Percentiles rank a stretch among this genome's conserved stretches.
Evolutionary conservation across 2,329 filamentous ascomycete genomes (phyloP).

Genomic region (Pestalotiopsis sp.): DNA sequence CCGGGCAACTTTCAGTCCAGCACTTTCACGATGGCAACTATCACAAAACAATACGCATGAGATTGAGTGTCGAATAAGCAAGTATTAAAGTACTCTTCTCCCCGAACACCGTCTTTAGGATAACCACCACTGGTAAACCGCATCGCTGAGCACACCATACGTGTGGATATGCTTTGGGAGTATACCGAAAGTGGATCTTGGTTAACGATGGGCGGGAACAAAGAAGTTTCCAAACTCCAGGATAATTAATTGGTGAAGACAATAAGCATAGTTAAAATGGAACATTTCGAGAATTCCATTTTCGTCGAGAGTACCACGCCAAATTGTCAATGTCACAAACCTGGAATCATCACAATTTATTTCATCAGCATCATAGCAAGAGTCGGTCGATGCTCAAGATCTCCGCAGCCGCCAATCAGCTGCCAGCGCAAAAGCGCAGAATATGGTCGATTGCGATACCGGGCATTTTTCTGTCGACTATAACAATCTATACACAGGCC

Average conservation of each 20-base stretch:
- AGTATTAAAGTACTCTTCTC: too few species aligned
- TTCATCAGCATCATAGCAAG: neutral
- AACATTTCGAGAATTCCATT: neutral
- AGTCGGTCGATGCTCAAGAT: neutral
- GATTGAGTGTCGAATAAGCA: too few species aligned
- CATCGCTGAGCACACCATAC: neutral
- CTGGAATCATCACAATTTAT: neutral
- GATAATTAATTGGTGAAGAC: neutral
- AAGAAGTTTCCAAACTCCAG: neutral
- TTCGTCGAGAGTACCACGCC: neutral
- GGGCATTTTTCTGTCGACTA: neutral
- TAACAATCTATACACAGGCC: neutral
- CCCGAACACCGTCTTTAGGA: too few species aligned
- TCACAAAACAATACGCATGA: too few species aligned
- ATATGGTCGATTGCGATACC: neutral
- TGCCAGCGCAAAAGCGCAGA: neutral
- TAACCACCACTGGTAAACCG: too few species aligned
- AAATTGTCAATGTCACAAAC: neutral
- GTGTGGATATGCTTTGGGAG: neutral
- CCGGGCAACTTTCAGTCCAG: too few species aligned
- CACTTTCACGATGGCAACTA: too few species aligned
- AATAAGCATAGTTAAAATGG: neutral
- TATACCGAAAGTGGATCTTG: neutral
- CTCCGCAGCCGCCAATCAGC: neutral
- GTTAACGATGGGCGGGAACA: neutral